Base-by-base conservation (phyloP, 169 alveolate species). In the Eimeria brunetti region DNA sequence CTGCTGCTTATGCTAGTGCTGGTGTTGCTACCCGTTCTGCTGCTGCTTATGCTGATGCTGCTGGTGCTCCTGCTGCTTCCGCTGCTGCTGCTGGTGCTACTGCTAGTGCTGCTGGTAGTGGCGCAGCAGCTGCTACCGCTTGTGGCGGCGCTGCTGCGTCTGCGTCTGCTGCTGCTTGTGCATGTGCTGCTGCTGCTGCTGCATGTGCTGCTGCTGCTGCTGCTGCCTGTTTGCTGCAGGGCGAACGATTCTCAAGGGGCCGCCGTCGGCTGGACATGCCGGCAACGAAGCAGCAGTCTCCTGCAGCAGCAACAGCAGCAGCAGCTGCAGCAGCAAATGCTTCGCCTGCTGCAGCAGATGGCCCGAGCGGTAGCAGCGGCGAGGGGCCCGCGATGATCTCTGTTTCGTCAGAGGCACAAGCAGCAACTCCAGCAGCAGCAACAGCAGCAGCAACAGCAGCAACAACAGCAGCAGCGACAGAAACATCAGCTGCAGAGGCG, bases 211-310 rank as follows among this genome's bases (percentile, higher is more conserved):
- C 62, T 49, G 64, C 7, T 78, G 88, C 44, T 44, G 62, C 62
- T 78, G 67, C 44, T 60, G 49, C 30, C 12, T 36, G 76, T 30
- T 33, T 86, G 92, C 81, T 41, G 73, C 91, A 91, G 95, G 95
- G 95, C 38, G 95, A 91, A 22, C 84, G 95, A 18, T 91, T 91
- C 33, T 76, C 95, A 6, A 67, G 95, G 16, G 95, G 95, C 22
- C 89, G 95, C 38, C 67, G 95, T n/a, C 95, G 95, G 30, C 41
- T 91, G 83, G 95, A 91, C 41, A 67, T 91, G 60, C 95, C 95
- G 33, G 91, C 90, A 6, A 53, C 90, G 38, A 83, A 83, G 73
- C 76, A 51, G 90, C 90, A 36, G 49, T 49, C 90, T 41, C 56
- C 90, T n/a, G 73, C 75, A 81, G 44, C 75, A 56, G 53, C 53